Evolutionary conservation across 192 early-diverging fungal genomes (phyloP).

Genomic region (Linnemannia elongata): DNA sequence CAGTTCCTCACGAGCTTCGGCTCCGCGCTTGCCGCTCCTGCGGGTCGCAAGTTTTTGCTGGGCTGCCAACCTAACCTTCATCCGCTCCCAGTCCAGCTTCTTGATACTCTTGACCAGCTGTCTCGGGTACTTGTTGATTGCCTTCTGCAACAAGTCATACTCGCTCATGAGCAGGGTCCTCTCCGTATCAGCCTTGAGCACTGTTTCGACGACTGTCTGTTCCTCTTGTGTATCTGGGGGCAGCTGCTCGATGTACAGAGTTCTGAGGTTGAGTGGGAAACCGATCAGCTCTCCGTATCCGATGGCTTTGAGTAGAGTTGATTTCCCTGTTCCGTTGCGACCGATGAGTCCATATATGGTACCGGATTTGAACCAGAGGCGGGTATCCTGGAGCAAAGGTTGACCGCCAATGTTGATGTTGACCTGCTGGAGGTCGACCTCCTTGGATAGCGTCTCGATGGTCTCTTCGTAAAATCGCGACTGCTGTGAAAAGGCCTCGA

Average conservation of each 20-base stretch:
- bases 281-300: conserved; percentile 78
- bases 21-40: conserved; percentile 75
- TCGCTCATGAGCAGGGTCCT: conserved; percentile 65
- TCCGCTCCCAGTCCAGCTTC: conserved; percentile 58
- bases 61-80: conserved; percentile 56
- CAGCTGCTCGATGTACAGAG: conserved; percentile 88
- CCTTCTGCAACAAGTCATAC: conserved; percentile 59
- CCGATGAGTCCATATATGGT: conserved; percentile 85
- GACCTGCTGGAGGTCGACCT: conserved; percentile 83
- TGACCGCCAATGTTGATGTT: conserved; percentile 79
- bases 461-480: conserved; percentile 91
- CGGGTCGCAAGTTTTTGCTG: conserved; percentile 72
- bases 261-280: conserved; percentile 83
- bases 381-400: conserved; percentile 81
- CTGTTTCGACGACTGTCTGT: conserved; percentile 69
- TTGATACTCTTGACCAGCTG: conserved; percentile 59
- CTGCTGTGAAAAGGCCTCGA: conserved; percentile 81
- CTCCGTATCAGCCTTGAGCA: conserved; percentile 75
- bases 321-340: conserved; percentile 85
- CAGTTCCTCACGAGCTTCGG: conserved; percentile 68
- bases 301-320: conserved; percentile 72
- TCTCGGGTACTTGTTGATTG: conserved; percentile 60
- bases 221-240: conserved; percentile 63
- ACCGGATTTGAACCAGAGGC: conserved; percentile 81
- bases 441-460: conserved; percentile 80